Evolutionary conservation across 495 filamentous ascomycete genomes (phyloP).

Genomic region (Delitschia confertaspora): DNA sequence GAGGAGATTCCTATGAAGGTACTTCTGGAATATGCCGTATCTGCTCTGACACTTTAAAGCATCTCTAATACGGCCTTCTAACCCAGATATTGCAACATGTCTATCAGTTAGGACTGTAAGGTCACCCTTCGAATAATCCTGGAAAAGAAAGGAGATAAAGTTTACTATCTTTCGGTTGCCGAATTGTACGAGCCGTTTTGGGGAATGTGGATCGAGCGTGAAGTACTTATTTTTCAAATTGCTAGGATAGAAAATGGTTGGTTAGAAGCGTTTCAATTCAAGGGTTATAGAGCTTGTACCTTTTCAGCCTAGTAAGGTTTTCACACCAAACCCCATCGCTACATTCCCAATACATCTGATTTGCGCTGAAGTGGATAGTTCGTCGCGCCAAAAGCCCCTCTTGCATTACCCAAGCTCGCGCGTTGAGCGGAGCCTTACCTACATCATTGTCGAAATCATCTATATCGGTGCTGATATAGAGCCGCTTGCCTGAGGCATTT

Average conservation of each 20-base stretch:
- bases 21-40: slow-evolving; percentile 11
- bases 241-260: slow-evolving; percentile 1
- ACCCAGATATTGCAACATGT: slow-evolving; percentile 7
- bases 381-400: slow-evolving; percentile 7
- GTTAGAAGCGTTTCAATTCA: slow-evolving; percentile 1
- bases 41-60: slow-evolving; percentile 6
- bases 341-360: slow-evolving; percentile 13
- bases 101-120: slow-evolving; percentile 7
- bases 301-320: slow-evolving; percentile 7
- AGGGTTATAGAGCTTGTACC: slow-evolving; percentile 4
- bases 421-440: slow-evolving; percentile 6
- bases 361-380: slow-evolving; percentile 10
- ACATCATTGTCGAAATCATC: slow-evolving; percentile 11
- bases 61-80: slow-evolving; percentile 4
- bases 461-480: slow-evolving; percentile 13
- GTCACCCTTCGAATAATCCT: slow-evolving; percentile 6
- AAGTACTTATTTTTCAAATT: not conserved
- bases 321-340: slow-evolving; percentile 9
- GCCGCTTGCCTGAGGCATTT: slow-evolving; percentile 4
- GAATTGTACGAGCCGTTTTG: slow-evolving; percentile 2
- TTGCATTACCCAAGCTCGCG: slow-evolving; percentile 12
- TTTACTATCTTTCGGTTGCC: slow-evolving; percentile 3
- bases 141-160: slow-evolving; percentile 7
- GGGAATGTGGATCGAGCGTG: slow-evolving; percentile 10
- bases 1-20: slow-evolving; percentile 10